These are phyloP conservation scores for Annulohypoxylon truncatum DNA, from an alignment of 2,329 filamentous ascomycete genomes.

Conservation along the genomic window DNA sequence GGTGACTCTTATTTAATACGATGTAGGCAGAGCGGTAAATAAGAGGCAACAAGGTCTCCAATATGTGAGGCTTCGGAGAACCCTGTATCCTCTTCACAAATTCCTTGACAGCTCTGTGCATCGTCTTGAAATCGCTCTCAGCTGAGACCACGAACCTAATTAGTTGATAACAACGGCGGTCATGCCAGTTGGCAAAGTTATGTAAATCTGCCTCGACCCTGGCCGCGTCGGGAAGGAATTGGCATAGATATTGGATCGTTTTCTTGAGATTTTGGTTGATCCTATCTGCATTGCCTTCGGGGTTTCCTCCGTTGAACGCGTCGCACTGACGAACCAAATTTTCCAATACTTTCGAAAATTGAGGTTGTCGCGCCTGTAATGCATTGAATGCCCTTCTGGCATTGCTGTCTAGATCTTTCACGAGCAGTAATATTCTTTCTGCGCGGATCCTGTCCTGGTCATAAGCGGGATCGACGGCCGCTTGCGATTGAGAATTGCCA, in stretches of 20 bases:
- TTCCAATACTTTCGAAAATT: conserved; percentile 77
- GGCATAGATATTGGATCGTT: conserved; percentile 78
- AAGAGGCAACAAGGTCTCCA: conserved; percentile 84
- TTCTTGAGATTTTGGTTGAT: conserved; percentile 77
- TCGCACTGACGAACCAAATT: conserved; percentile 88
- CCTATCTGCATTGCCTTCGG: conserved; percentile 76
- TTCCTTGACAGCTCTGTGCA: conserved; percentile 90
- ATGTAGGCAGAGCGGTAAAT: conserved; percentile 86
- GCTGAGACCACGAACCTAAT: conserved; percentile 86
- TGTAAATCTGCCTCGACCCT: conserved; percentile 81
- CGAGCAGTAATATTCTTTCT: conserved; percentile 84
- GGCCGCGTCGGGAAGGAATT: conserved; percentile 79
- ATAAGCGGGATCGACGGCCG: conserved; percentile 57
- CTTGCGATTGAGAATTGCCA: conserved; percentile 65
- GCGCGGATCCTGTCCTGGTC: conserved; percentile 83
- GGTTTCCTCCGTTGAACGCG: conserved; percentile 87
- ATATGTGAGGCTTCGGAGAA: conserved; percentile 70
- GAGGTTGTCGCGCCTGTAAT: conserved; percentile 81
- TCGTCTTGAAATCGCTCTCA: conserved; percentile 91
- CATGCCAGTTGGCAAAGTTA: conserved; percentile 91
- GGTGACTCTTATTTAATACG: conserved; percentile 93
- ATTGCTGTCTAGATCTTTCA: conserved; percentile 79
- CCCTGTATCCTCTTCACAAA: conserved; percentile 83
- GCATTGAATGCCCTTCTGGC: conserved; percentile 91
- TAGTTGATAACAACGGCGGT: conserved; percentile 89